Conservation (phyloP, 805 yeast species). For the Candida saitoana region DNA sequence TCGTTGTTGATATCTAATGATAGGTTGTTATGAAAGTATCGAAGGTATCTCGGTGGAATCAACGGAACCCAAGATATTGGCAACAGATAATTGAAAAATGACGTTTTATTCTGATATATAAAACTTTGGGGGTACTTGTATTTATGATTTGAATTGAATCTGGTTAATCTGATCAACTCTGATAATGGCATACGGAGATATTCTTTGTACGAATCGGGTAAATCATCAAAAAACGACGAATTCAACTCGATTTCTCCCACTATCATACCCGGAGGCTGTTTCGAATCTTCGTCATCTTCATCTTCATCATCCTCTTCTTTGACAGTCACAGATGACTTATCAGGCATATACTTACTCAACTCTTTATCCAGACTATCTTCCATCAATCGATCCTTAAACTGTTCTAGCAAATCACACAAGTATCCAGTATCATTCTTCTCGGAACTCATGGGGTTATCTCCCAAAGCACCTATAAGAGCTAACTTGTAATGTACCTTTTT, state of each 20-base stretch:
- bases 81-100: slow-evolving; percentile 25
- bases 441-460: slow-evolving; percentile 26
- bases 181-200: slow-evolving; percentile 20
- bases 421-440: slow-evolving; percentile 22
- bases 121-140: slow-evolving; percentile 25
- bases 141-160: slow-evolving; percentile 18
- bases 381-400: slow-evolving; percentile 26
- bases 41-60: slow-evolving; percentile 21
- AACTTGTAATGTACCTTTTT: slow-evolving; percentile 32
- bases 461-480: slow-evolving; percentile 33
- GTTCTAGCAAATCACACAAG: slow-evolving; percentile 26
- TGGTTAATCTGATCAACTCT: slow-evolving; percentile 20
- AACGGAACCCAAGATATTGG: slow-evolving; percentile 41
- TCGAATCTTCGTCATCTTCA: not conserved
- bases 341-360: not conserved
- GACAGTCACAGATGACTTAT: too few relatives aligned
- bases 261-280: slow-evolving; percentile 4
- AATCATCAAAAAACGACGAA: slow-evolving; percentile 2
- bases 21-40: slow-evolving; percentile 18
- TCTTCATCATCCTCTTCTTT: slow-evolving; percentile 1
- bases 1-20: slow-evolving; percentile 23
- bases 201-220: slow-evolving; percentile 18
- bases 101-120: slow-evolving; percentile 18
- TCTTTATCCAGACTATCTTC: slow-evolving; percentile 7
- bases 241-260: slow-evolving; percentile 17